Percentiles rank a stretch among this genome's conserved stretches.
These are phyloP conservation scores for Saturnispora halmiae DNA, from an alignment of 805 yeast genomes.

Conservation along the genomic window DNA sequence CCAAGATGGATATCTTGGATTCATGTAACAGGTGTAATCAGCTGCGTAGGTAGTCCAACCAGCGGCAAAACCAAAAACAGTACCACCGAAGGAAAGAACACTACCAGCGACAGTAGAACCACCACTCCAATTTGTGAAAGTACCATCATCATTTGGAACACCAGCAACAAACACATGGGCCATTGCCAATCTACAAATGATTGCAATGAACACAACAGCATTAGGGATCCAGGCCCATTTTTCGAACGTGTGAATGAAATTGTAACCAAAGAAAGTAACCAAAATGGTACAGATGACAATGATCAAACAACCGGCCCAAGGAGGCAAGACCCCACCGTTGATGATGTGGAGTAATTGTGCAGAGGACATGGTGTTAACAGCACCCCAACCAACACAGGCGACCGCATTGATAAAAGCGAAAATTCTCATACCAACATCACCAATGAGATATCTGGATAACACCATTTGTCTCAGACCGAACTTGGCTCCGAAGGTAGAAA, in stretches of 20 bases:
- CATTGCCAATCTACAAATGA: conserved; percentile 67
- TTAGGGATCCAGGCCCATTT: conserved; percentile 87
- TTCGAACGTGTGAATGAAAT: conserved; percentile 72
- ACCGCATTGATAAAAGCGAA: conserved; percentile 69
- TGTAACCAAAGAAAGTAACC: conserved; percentile 79
- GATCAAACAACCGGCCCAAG: conserved; percentile 85
- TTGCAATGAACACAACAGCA: conserved; percentile 58
- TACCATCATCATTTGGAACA: conserved; percentile 22
- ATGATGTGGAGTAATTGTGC: conserved; percentile 77
- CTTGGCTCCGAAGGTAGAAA: conserved; percentile 73
- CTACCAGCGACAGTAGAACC: conserved; percentile 68
- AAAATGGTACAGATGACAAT: conserved; percentile 57
- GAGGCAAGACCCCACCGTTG: conserved; percentile 58
- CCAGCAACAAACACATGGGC: conserved; percentile 57
- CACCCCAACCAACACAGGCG: conserved; percentile 94
- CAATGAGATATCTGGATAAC: conserved; percentile 67
- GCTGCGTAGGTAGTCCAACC: conserved; percentile 94
- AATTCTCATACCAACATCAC: conserved; percentile 65
- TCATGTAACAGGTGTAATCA: conserved; percentile 86
- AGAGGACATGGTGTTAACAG: conserved; percentile 82
- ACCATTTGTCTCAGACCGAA: conserved; percentile 87
- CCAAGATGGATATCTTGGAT: conserved; percentile 46
- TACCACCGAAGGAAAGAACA: conserved; percentile 74
- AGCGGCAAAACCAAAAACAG: conserved; percentile 80
- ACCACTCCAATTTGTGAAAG: conserved; percentile 29